Base-by-base conservation (phyloP, 495 filamentous ascomycete species). In the Filosporella fistucella region DNA sequence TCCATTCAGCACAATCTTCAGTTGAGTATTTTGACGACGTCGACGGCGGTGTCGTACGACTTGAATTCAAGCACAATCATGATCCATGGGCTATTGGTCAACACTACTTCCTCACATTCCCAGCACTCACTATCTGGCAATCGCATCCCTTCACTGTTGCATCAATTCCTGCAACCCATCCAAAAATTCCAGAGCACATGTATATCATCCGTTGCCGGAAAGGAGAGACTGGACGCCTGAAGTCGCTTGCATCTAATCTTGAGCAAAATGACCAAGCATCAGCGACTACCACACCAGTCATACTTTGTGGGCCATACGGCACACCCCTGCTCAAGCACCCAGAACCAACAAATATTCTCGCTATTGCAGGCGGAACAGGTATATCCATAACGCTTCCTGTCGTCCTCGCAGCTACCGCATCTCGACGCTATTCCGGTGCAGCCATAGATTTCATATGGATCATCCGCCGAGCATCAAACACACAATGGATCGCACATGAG, bases 61-160 rank as follows among this genome's bases (percentile, higher is more conserved):
- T 86, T 14, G 72, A 80, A 24, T 75, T 84, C 49, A 57, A 66
- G 0, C 74, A 82, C 32, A 65, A 62, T 10, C 79, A 82, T 45
- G 65, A 67, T 13, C 49, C 74, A 0, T 85, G 81, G 80, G 63
- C 64, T 17, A 59, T 80, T 20, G 82, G 82, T 8, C 76, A 87
- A 58, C 83, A 86, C 49, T 87, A 80, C 59, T 84, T 77, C 49
- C 62, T 86, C 22, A 76, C 70, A 53, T 86, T 86, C 47, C 63
- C 77, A 0, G 67, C 72, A 18, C 61, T 74, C 2, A 81, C 70
- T 43, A 64, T 84, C 44, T 85, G 80, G 75, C 79, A 87, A 63
- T 75, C 76, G 0, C 83, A 87, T 55, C 82, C 83, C 0, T 83
- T 85, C 55, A 87, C 83, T 0, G 76, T 80, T 0, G 61, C 72